Evolutionary conservation across 805 yeast genomes (phyloP), one percentile per base, ranked within the genome.

Genomic region (Hanseniaspora valbyensis): DNA sequence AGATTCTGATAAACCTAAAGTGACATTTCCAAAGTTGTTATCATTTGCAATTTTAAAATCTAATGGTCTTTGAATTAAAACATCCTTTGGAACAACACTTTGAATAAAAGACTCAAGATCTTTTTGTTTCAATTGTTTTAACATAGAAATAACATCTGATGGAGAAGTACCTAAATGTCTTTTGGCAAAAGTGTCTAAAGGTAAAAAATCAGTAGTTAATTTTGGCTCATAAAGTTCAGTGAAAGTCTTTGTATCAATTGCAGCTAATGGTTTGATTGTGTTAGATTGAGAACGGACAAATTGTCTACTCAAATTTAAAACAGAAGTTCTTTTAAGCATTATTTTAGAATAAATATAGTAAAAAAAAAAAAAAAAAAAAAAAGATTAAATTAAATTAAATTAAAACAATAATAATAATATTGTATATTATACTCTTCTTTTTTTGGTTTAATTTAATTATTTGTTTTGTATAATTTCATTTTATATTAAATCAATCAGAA

Each of bases 91-190:
- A 7, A 92, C 78, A 7, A 86, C 89, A 14, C 76, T 70, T 7
- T 72, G 59, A 44, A 90, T 76, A 59, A 92, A 89, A 41, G 78
- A 76, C 48, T 80, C 80, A 49, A 90, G 64, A 61, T 85, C 83
- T 1, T 66, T 55, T 62, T 79, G 78, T 1, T 87, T 89, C 49
- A 89, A 70, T 10, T 72, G 64, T 2, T 65, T 54, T 49, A 92
- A 72, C 95, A 90, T 87, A 29, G 67, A 64, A 16, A 66, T 60
- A 18, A 83, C 83, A 55, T 86, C 79, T 0, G 56, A 59, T 0
- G 84, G 80, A 13, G 75, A 71, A 22, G 94, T 87, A 12, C 98
- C 98, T 53, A 90, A 70, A 66, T 92, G 98, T 59, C 97, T 84
- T 61, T 94, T 77, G 44, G 83, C 76, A 66, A 90, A 92, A 1